Conservation (phyloP, 139 green algal species). For the Tetradesmus lagerheimii region DNA sequence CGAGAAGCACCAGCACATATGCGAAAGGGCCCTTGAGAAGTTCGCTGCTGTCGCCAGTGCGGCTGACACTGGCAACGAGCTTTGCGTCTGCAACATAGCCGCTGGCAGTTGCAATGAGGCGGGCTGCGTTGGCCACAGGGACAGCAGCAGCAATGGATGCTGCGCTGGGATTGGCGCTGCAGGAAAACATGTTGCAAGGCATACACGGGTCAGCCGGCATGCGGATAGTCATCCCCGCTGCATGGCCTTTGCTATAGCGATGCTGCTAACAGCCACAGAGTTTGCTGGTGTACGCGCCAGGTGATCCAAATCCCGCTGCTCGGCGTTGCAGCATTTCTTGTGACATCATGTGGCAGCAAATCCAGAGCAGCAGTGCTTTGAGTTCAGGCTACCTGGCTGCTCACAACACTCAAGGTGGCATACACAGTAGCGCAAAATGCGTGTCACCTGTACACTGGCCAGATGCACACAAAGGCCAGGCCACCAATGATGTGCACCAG, state of each 20-base stretch:
- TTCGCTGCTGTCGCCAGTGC: constrained; percentile 72
- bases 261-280: too few species aligned
- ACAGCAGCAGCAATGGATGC: neutral
- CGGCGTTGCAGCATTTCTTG: too few species aligned
- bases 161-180: neutral
- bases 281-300: too few species aligned
- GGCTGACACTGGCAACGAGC: constrained; percentile 80
- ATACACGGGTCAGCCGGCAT: too few species aligned
- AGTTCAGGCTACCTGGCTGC: too few species aligned
- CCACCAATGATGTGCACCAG: constrained; percentile 93
- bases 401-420: too few species aligned
- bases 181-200: neutral
- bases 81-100: constrained; percentile 72
- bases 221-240: too few species aligned
- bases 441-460: constrained; percentile 89
- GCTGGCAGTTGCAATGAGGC: constrained; percentile 74
- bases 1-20: constrained; percentile 86
- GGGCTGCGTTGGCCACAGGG: constrained; percentile 26
- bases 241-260: too few species aligned
- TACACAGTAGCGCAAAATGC: neutral
- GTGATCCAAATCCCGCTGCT: too few species aligned
- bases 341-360: too few species aligned
- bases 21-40: constrained; percentile 86
- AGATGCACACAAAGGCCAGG: constrained; percentile 87
- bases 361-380: too few species aligned